Evolutionary conservation across 768 basidiomycete genomes (phyloP).

Genomic region (Trametes cinnabarina): DNA sequence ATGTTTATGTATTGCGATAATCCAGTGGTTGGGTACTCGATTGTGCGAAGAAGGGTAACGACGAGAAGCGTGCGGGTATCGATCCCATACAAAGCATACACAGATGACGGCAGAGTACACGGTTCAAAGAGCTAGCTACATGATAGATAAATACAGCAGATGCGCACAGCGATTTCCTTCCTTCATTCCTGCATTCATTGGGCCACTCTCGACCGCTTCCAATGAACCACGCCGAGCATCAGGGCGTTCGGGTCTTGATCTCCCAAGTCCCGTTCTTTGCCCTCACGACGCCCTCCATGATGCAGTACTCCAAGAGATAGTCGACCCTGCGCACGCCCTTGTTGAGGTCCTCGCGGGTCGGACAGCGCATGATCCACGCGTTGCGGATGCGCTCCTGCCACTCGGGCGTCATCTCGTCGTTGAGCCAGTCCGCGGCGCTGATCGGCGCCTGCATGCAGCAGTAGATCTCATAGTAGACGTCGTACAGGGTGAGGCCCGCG

Average conservation of each 20-base stretch:
- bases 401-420: constrained; percentile 50
- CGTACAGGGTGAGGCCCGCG: constrained; percentile 56
- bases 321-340: constrained; percentile 57
- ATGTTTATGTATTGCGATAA: neutral
- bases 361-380: constrained; percentile 47
- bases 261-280: constrained; percentile 63
- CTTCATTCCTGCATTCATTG: no score
- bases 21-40: neutral
- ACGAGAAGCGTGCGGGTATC: constrained; percentile 8
- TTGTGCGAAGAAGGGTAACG: neutral
- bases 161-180: neutral
- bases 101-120: neutral
- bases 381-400: constrained; percentile 35
- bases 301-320: constrained; percentile 51
- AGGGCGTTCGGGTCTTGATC: constrained; percentile 47
- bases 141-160: constrained; percentile 6
- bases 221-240: neutral
- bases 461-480: constrained; percentile 51
- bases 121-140: constrained; percentile 4
- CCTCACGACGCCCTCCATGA: constrained; percentile 54
- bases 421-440: constrained; percentile 52
- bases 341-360: constrained; percentile 31
- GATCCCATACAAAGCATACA: constrained; percentile 9
- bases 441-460: constrained; percentile 45
- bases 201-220: neutral